Base-by-base conservation (phyloP, 768 basidiomycete species). In the Termitomyces heimii region DNA sequence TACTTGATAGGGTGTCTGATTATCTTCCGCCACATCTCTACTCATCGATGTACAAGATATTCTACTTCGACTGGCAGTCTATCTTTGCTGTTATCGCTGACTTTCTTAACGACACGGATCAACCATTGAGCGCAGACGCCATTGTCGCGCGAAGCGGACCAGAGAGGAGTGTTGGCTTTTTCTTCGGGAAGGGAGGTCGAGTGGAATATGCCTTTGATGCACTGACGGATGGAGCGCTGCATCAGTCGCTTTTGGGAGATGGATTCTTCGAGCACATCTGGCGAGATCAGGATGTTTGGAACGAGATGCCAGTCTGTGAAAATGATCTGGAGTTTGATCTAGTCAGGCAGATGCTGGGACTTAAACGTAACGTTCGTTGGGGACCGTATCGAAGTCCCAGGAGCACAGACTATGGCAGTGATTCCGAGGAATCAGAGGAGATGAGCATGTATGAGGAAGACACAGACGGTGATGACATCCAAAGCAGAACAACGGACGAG, bases 311-410 rank as follows among this genome's bases (percentile, higher is more conserved):
- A 5, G 26, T 10, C 13, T 59, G 71, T 46, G 61, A 54, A 34
- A 70, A 72, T 53, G 70, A 72, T 57, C 47, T 69, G 42, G 66
- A 68, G 56, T 71, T 72, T 52, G 52, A 55, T 46, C 52, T 69
- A 14, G 70, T 72, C 31, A 61, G 70, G 34, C 52, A 31, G 42
- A 63, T 60, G 65, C 56, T 70, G 3, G 71, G 68, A 1, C 54
- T 72, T 53, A 51, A 62, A 35, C 37, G 52, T n/a, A 58, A 61
- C 44, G 28, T 63, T 45, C 48, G 48, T n/a, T 60, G 65, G 62
- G 62, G 60, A 1, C 66, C 50, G 37, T 52, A 52, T 26, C 26
- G 28, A 28, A 28, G 50, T 39, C 18, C 20, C 12, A 28, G 37
- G 37, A 6, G 12, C 14, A 20, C 5, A 18, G 35, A 51, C 35